Conservation (phyloP, 108 stramenopile genomes). For the Stephanodiscus triporus region DNA sequence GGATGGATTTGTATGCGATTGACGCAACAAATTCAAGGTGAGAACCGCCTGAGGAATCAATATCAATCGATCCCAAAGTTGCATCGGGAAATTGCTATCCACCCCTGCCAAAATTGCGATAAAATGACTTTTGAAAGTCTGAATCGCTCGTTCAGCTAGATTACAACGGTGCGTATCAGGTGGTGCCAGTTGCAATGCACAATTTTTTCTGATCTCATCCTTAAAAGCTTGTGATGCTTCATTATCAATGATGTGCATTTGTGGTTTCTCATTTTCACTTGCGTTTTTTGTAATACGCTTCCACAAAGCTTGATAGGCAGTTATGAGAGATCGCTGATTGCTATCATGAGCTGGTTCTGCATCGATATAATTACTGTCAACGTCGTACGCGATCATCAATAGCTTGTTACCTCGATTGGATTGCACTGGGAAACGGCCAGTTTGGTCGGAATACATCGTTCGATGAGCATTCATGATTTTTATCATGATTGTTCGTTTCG, state of each 20-base stretch:
- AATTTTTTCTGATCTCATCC: neutral
- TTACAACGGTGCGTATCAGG: neutral
- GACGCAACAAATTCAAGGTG: no score
- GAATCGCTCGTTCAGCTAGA: neutral
- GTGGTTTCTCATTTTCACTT: neutral
- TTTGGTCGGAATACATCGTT: conserved; percentile 5
- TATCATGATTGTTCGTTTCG: neutral
- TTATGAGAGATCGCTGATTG: neutral
- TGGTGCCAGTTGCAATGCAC: neutral
- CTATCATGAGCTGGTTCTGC: neutral
- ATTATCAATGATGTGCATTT: neutral
- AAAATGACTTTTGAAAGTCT: neutral
- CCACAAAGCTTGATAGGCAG: neutral
- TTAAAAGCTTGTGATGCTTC: neutral
- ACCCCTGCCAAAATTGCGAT: no score
- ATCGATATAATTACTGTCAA: neutral
- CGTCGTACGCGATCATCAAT: neutral
- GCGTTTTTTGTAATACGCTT: neutral
- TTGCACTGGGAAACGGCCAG: neutral
- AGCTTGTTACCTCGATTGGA: neutral
- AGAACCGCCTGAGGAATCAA: no score
- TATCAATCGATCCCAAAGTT: no score
- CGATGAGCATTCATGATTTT: neutral
- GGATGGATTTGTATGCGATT: no score
- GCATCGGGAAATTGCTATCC: no score